Conservation (phyloP, 176 grass and related monocot genomes). For the Lolium perenne region DNA sequence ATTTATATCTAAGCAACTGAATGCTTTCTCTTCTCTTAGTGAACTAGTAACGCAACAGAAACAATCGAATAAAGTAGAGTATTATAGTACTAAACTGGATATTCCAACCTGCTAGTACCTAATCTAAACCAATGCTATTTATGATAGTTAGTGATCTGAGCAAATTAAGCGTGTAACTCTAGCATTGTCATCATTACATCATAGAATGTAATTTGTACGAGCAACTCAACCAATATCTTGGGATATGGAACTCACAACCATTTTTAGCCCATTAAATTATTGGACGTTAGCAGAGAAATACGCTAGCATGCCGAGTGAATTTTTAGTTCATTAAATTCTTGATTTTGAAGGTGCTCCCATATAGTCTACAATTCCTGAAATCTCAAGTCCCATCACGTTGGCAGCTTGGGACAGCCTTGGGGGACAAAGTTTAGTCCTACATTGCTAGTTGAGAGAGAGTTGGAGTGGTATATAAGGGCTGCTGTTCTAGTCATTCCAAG, state of each 20-base stretch:
- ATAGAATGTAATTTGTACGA: neutral
- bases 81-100: neutral
- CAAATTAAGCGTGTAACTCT: neutral
- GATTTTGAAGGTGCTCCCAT: slow-evolving; percentile 26
- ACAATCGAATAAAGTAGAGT: neutral
- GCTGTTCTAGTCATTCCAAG: no score
- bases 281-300: neutral
- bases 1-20: neutral
- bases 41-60: no score
- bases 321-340: slow-evolving; percentile 40
- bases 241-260: no score
- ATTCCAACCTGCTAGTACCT: slow-evolving; percentile 18
- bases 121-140: slow-evolving; percentile 36
- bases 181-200: neutral
- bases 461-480: no score
- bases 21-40: no score
- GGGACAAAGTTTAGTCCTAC: no score
- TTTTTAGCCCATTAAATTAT: slow-evolving; percentile 9
- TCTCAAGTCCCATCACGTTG: no score
- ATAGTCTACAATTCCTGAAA: no score
- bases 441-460: no score
- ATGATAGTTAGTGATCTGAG: neutral
- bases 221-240: neutral
- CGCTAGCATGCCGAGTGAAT: neutral
- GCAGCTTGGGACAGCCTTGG: no score